Evolutionary conservation across 352 stramenopile genomes (phyloP).

Genomic region (Blastocystis sp.): DNA sequence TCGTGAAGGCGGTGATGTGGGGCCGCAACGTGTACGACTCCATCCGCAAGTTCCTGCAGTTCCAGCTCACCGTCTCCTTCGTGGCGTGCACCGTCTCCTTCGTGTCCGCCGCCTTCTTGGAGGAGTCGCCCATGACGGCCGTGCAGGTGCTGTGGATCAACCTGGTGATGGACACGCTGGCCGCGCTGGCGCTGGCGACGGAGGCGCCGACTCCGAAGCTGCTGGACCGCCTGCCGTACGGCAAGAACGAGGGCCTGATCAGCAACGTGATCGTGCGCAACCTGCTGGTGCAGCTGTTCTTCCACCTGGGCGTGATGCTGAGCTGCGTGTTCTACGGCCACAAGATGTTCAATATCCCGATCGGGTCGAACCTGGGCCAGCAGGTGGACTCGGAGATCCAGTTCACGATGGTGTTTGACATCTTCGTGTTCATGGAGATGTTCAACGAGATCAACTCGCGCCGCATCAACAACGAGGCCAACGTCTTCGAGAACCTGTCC

Average conservation of each 20-base stretch:
- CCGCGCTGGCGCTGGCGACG: slow-evolving; percentile 90
- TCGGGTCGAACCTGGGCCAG: slow-evolving; percentile 22
- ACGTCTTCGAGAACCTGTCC: slow-evolving; percentile 88
- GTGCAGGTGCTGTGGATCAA: slow-evolving; percentile 97
- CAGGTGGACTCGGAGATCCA: slow-evolving; percentile 81
- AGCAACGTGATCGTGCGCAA: slow-evolving; percentile 90
- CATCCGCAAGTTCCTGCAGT: slow-evolving; percentile 93
- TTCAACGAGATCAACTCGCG: slow-evolving; percentile 88
- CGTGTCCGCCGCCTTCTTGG: slow-evolving; percentile 79
- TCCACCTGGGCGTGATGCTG: slow-evolving; percentile 86
- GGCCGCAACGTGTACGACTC: slow-evolving; percentile 95
- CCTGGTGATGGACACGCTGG: slow-evolving; percentile 96
- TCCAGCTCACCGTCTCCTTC: slow-evolving; percentile 92
- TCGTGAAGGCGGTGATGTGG: slow-evolving; percentile 92
- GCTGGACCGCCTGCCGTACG: slow-evolving; percentile 87
- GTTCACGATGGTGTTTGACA: slow-evolving; percentile 94
- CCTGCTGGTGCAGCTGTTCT: slow-evolving; percentile 87
- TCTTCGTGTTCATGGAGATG: slow-evolving; percentile 92
- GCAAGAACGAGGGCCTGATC: slow-evolving; percentile 85
- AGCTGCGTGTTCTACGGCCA: slow-evolving; percentile 80
- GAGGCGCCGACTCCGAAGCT: slow-evolving; percentile 86
- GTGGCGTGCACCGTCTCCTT: slow-evolving; percentile 88
- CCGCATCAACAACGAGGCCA: slow-evolving; percentile 89
- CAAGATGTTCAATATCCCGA: slow-evolving; percentile 20
- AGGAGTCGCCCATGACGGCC: slow-evolving; percentile 82